Evolutionary conservation across 345 rosid species (phyloP).

Genomic region (Eucalyptus microcorys): DNA sequence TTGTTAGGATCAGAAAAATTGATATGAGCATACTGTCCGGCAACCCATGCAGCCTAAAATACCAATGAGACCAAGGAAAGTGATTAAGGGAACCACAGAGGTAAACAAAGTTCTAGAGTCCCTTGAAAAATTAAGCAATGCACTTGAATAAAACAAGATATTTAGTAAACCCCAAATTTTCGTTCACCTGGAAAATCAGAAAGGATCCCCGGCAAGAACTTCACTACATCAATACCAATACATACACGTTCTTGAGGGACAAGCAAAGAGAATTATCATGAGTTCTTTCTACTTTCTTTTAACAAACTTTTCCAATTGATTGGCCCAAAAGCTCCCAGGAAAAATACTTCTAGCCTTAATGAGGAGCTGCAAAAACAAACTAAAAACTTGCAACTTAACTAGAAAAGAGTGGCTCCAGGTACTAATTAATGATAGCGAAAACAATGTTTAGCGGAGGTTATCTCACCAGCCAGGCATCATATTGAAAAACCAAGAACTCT

Average conservation of each 20-base stretch:
- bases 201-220: not conserved
- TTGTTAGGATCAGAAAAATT: slow-evolving; percentile 74
- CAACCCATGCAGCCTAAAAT: slow-evolving; percentile 94
- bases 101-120: not conserved
- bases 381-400: not conserved
- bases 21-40: slow-evolving; percentile 90
- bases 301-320: not conserved
- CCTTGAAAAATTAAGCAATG: not conserved
- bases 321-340: not conserved
- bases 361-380: not conserved
- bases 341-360: not conserved
- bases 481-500: not conserved
- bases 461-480: not conserved
- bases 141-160: not conserved
- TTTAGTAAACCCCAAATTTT: not conserved
- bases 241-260: not conserved
- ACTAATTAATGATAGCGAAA: not conserved
- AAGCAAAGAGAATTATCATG: not conserved
- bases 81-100: not conserved
- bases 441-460: not conserved
- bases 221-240: not conserved
- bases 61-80: not conserved
- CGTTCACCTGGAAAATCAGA: not conserved
- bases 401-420: not conserved
- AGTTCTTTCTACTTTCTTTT: not conserved